Base-by-base conservation (phyloP, 495 filamentous ascomycete species). In the Penicillium desertorum region DNA sequence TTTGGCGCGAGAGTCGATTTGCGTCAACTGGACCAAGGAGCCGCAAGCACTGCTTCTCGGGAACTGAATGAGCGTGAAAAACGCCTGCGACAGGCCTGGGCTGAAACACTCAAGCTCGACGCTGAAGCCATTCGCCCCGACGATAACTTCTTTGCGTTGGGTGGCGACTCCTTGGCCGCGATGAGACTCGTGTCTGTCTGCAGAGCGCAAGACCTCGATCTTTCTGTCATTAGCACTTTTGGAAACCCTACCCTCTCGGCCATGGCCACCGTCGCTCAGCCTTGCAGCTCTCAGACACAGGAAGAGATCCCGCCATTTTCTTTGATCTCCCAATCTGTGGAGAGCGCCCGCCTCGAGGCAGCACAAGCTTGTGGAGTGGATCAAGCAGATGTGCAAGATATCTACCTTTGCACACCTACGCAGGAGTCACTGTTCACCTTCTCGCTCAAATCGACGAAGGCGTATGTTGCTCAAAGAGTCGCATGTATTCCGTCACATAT, bases 381-480 rank as follows among this genome's bases (percentile, higher is more conserved):
- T 25, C 56, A 62, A 22, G 59, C 50, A 4, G 59, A 66, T 0
- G 59, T 87, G 27, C 58, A 77, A 50, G 76, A 79, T 44, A 76
- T 85, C 27, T 87, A 86, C 57, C 84, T 83, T 1, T 86, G 82
- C 66, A 86, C 84, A 0, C 83, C 86, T 3, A 73, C 86, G 0
- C 86, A 89, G 61, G 85, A 86, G 61, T 84, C 81, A 1, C 67
- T 88, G 1, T 79, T 87, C 63, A 81, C 81, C 1, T 74, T 87
- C 39, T 84, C 85, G 4, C 71, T 79, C 42, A 83, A 83, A 61
- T 76, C 80, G 1, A 69, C 67, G 5, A 79, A 81, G 42, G 76
- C 81, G 12, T 88, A 88, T 54, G 75, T 87, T 5, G 83, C 83
- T 5, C 81, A 82, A 55, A 71, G 78, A 54, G 68, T 77, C 1